Percentiles rank a stretch among this genome's conserved stretches.
Conservation (phyloP, 163 green algal species). For the Chlorella variabilis region DNA sequence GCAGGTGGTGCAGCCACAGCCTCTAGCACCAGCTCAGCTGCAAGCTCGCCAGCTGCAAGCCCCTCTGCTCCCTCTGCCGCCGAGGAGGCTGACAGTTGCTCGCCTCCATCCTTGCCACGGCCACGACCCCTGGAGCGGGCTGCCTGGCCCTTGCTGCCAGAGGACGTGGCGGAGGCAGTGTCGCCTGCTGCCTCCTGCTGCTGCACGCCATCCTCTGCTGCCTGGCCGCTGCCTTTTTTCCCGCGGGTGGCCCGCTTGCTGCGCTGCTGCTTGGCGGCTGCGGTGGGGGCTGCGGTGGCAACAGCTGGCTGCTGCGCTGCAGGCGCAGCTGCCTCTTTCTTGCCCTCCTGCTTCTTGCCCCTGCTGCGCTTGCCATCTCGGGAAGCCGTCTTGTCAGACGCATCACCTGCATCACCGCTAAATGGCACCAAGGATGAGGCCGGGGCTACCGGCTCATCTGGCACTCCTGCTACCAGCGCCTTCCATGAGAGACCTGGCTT, state of each 20-base stretch:
- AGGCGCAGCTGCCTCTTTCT: background rate
- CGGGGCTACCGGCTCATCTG: background rate
- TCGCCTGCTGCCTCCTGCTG: background rate
- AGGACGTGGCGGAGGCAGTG: background rate
- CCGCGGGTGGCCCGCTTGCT: background rate
- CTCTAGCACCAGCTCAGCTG: background rate
- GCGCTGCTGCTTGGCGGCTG: constrained; percentile 5
- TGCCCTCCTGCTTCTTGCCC: constrained; percentile 9
- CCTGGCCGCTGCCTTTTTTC: background rate
- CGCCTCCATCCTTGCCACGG: constrained; percentile 15
- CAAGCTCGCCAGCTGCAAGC: background rate
- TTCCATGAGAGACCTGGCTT: constrained; percentile 32
- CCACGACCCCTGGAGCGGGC: background rate
- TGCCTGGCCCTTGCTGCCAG: background rate
- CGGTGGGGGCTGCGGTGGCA: background rate
- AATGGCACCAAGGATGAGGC: background rate
- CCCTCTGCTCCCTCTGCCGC: background rate
- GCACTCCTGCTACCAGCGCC: constrained; percentile 16
- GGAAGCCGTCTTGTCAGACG: background rate
- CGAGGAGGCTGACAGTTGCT: background rate
- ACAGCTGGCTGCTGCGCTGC: background rate
- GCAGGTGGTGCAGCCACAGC: background rate
- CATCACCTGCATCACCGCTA: background rate
- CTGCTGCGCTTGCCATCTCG: background rate
- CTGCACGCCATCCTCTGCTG: background rate